Conservation (phyloP, 169 alveolate species). For the Plasmodium sp. region DNA sequence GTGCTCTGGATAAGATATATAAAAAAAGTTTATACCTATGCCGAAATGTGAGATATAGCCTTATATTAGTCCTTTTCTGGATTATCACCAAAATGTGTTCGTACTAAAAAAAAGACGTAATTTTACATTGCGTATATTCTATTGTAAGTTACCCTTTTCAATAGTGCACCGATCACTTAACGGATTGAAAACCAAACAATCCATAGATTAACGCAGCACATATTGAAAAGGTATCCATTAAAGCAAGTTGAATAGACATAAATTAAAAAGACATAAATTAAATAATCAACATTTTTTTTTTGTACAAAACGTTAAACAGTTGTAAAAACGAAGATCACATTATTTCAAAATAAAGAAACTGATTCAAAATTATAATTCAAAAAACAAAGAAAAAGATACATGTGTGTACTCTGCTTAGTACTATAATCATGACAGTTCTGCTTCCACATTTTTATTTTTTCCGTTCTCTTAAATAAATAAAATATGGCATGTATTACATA, state of each 20-base stretch:
- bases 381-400: background rate
- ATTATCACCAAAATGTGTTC: background rate
- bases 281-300: background rate
- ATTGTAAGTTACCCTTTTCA: background rate
- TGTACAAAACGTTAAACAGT: background rate
- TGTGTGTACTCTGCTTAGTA: background rate
- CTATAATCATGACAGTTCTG: background rate
- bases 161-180: background rate
- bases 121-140: background rate
- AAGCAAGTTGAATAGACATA: background rate
- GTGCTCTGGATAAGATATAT: background rate
- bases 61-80: background rate
- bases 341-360: background rate
- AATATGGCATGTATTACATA: background rate
- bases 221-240: background rate
- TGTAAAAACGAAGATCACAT: background rate
- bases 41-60: background rate
- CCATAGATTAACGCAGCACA: background rate
- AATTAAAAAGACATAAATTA: no score
- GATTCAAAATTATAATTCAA: background rate
- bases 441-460: background rate
- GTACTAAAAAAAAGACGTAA: background rate
- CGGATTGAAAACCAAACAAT: background rate
- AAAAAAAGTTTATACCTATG: background rate
- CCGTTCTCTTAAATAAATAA: background rate